Percentiles rank a stretch among this genome's conserved stretches.
phyloP scores from a whole-genome alignment of 257 asterid species.

The Solanum virginianum region DNA sequence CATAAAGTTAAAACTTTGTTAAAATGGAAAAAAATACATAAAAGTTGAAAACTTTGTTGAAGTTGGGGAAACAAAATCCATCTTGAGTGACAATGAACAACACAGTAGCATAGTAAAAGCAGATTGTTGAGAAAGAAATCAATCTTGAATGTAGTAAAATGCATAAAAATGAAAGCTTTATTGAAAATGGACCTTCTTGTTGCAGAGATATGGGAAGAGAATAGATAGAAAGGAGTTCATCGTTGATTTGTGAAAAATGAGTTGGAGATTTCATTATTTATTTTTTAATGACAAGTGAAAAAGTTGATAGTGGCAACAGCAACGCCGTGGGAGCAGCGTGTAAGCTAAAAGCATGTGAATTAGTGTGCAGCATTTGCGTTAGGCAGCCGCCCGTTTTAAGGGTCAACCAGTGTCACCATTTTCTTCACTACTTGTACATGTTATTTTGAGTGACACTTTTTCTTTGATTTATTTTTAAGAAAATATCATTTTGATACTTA shows the following conservation, averaged over 20 bases:
- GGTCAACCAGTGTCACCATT: background rate
- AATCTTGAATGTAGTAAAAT: background rate
- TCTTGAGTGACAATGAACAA: background rate
- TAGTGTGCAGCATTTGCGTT: background rate
- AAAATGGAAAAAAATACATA: background rate
- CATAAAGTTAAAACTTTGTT: background rate
- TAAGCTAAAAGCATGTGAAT: background rate
- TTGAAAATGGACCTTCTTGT: slow-evolving; percentile 35
- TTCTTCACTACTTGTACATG: background rate
- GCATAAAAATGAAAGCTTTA: background rate
- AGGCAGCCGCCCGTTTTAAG: background rate
- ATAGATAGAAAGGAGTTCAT: slow-evolving; percentile 22
- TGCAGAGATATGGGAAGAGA: slow-evolving; percentile 16
- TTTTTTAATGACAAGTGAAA: background rate
- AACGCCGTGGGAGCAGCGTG: background rate
- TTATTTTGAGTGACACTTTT: no score
- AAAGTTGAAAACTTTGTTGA: background rate
- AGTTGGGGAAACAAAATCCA: background rate
- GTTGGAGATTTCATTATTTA: background rate
- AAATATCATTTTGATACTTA: no score
- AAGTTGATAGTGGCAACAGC: background rate
- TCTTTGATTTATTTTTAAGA: no score
- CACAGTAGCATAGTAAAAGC: background rate
- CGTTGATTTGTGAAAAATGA: background rate
- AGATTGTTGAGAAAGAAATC: background rate